Percentiles rank a stretch among this genome's conserved stretches.
phyloP scores from a whole-genome alignment of 2,329 filamentous ascomycete species.

The Cladorrhinum sp. region DNA sequence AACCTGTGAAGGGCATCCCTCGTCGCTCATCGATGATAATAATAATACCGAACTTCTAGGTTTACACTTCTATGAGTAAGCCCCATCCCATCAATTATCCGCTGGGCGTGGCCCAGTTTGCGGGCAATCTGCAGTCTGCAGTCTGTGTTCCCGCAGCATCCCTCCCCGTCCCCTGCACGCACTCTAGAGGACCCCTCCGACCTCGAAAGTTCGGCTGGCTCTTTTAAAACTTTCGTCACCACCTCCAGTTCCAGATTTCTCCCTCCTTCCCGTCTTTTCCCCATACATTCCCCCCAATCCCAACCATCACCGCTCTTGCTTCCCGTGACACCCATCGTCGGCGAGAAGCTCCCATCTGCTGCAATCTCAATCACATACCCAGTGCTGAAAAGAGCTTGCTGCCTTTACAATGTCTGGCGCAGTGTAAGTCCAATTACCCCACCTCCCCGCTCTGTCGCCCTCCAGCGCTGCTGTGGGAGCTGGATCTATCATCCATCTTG shows the following conservation, averaged over 20 bases:
- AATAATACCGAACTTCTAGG: not conserved
- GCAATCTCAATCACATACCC: not conserved
- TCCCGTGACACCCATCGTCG: not conserved
- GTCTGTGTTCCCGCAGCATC: not conserved
- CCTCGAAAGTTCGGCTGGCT: slow-evolving; percentile 21
- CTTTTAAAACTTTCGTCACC: slow-evolving; percentile 31
- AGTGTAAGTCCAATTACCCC: slow-evolving; percentile 56
- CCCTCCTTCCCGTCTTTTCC: slow-evolving; percentile 20
- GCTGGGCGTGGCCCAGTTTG: slow-evolving; percentile 5
- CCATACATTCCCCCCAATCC: slow-evolving; percentile 14
- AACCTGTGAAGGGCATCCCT: not conserved
- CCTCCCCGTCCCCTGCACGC: slow-evolving; percentile 8
- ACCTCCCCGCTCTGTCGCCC: slow-evolving; percentile 29
- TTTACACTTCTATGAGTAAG: slow-evolving; percentile 25
- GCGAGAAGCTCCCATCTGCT: slow-evolving; percentile 13
- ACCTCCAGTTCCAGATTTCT: slow-evolving; percentile 22
- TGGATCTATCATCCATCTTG: not conserved
- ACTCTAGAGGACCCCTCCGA: slow-evolving; percentile 25
- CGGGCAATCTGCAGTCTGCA: not conserved
- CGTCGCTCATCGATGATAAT: not conserved
- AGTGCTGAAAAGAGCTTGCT: slow-evolving; percentile 2
- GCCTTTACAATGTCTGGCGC: slow-evolving; percentile 58
- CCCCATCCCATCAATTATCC: slow-evolving; percentile 26
- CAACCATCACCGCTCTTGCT: not conserved
- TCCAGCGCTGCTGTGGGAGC: slow-evolving; percentile 5